Conservation (phyloP, 2,329 filamentous ascomycete species). For the Alternaria sp. region DNA sequence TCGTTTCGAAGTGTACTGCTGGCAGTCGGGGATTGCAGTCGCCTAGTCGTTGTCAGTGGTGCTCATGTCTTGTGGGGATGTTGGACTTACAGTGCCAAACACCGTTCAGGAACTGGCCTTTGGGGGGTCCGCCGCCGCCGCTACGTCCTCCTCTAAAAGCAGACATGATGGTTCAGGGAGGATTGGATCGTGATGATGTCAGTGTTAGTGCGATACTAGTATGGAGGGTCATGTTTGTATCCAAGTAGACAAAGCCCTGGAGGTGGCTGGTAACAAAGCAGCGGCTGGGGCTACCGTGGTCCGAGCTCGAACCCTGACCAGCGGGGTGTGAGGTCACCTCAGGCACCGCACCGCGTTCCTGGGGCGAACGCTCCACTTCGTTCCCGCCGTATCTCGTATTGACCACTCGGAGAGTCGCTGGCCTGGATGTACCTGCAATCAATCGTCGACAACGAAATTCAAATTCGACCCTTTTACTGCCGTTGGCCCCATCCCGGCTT, state of each 20-base stretch:
- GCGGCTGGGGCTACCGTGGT: background rate
- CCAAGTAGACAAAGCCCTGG: background rate
- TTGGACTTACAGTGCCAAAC: slow-evolving; percentile 34
- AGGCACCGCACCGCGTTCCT: background rate
- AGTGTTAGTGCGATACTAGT: background rate
- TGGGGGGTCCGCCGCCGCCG: slow-evolving; percentile 11
- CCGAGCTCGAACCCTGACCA: background rate
- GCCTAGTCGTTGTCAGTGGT: slow-evolving; percentile 42
- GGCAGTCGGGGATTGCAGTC: slow-evolving; percentile 63
- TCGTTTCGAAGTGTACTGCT: slow-evolving; percentile 62
- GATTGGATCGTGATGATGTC: background rate
- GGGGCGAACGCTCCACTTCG: slow-evolving; percentile 3
- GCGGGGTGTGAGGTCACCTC: background rate
- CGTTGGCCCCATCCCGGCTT: background rate
- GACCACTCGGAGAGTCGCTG: background rate
- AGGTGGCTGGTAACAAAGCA: background rate
- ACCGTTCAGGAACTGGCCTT: slow-evolving; percentile 31
- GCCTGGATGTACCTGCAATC: background rate
- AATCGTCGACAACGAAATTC: background rate
- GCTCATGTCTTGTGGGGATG: background rate
- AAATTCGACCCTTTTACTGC: background rate
- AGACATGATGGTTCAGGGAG: slow-evolving; percentile 21
- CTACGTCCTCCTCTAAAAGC: slow-evolving; percentile 13
- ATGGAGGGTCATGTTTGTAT: background rate
- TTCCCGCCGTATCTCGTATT: background rate